Percentiles rank a stretch among this genome's conserved stretches.
Conservation (phyloP, 1,139 yeast species). For the Petasospora fabianii region DNA sequence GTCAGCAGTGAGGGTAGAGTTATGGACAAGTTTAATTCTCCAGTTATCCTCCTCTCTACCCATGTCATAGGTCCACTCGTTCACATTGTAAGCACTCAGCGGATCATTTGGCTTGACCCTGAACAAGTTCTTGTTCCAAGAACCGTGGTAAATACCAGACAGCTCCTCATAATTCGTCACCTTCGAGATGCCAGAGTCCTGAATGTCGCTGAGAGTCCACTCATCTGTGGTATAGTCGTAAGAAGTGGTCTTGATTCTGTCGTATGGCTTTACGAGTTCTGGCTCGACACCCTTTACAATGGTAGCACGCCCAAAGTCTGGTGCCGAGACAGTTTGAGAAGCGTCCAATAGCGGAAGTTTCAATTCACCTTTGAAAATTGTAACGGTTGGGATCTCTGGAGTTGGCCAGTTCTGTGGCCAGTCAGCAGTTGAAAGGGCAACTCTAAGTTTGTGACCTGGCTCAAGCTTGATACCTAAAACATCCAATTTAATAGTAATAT, state of each 20-base stretch:
- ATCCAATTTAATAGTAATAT: constrained; percentile 34
- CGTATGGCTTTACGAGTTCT: constrained; percentile 17
- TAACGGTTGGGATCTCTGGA: constrained; percentile 34
- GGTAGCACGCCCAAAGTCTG: constrained; percentile 30
- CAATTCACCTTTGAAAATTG: constrained; percentile 29
- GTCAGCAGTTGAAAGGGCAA: constrained; percentile 38
- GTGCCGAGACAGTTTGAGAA: constrained; percentile 19
- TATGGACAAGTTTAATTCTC: constrained; percentile 32
- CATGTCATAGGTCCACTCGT: constrained; percentile 36
- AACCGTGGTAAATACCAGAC: constrained; percentile 29
- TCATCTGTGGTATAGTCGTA: constrained; percentile 22
- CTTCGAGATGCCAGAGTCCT: constrained; percentile 22
- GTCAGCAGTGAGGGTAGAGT: constrained; percentile 31
- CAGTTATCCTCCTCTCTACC: constrained; percentile 34
- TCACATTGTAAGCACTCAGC: constrained; percentile 33
- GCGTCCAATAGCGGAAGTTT: constrained; percentile 28
- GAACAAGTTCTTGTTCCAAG: constrained; percentile 36
- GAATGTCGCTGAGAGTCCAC: constrained; percentile 21
- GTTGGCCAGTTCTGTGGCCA: constrained; percentile 45
- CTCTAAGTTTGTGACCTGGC: constrained; percentile 34
- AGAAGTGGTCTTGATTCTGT: constrained; percentile 18
- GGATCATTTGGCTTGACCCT: constrained; percentile 33
- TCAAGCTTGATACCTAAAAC: constrained; percentile 35
- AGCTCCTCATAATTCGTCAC: constrained; percentile 28
- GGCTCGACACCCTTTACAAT: constrained; percentile 29